Evolutionary conservation across 805 yeast genomes (phyloP), one percentile per base, ranked within the genome.

Genomic region (Saccharomycopsis capsularis): DNA sequence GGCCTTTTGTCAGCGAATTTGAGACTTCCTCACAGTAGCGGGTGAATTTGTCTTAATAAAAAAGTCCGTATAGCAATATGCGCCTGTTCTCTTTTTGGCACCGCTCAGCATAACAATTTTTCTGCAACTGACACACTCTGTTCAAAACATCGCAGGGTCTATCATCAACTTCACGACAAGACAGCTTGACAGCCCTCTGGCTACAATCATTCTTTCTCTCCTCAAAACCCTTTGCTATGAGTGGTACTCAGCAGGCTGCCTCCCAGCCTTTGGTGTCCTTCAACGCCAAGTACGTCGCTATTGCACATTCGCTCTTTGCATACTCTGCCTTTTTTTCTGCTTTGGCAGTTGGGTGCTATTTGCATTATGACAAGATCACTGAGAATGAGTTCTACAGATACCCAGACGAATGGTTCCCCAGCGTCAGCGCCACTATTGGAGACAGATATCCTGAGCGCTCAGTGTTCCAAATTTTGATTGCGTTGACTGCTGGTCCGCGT

Each of bases 391-490:
- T 79, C 55, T 90, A 71, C 61, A 95, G 95, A 1, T 93, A 88
- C 62, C 99, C 99, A 2, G 93, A 90, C 52, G 99, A 93, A 65
- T 93, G 99, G 98, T 91, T 93, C 62, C 99, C 99, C 2, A 83
- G 95, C 60, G 99, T 93, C 2, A 84, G 95, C 34, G 98, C 99
- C 1, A 79, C 99, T 1, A 93, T 93, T 61, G 99, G 99, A 40
- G 99, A 93, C 63, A 68, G 97, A 52, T 93, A 89, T 63, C 99
- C 99, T 0, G 99, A 93, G 66, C 72, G 99, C 56, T 86, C 96
- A 1, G 67, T 93, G 18, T 93, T 91, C 64, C 99, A 93, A 67
- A 73, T 91, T 34, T 67, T 91, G 54, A 93, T 93, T 56, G 99
- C 98, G 1, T 65, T 91, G 41, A 90, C 98, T 0, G 76, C 98